A percentile compares a stretch with the other conserved stretches of the same genome.
phyloP scores from a whole-genome alignment of 352 stramenopile genomes.

The Phytophthora niederhauseri region DNA sequence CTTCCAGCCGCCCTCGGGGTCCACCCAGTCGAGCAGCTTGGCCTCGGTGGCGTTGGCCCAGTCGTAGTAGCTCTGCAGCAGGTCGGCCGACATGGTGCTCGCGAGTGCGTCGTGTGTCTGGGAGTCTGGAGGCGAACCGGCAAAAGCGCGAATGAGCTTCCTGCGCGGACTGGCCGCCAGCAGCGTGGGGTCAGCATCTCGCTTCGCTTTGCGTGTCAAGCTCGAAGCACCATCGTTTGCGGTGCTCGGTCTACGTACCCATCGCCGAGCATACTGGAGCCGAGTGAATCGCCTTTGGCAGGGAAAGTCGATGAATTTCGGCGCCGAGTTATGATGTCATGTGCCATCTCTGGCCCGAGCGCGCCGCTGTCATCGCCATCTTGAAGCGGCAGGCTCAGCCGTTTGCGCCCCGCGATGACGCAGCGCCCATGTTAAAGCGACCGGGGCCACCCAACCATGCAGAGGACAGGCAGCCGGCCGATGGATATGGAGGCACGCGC shows the following conservation, averaged over 20 bases:
- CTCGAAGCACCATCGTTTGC: conserved; percentile 24
- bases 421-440: conserved; percentile 20
- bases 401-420: conserved; percentile 31
- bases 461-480: conserved; percentile 18
- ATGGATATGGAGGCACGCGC: not conserved
- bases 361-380: conserved; percentile 21
- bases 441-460: conserved; percentile 21
- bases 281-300: conserved; percentile 27
- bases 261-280: conserved; percentile 10
- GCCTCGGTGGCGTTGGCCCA: conserved; percentile 62
- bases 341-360: conserved; percentile 5
- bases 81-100: conserved; percentile 30
- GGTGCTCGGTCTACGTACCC: conserved; percentile 25
- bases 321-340: conserved; percentile 41
- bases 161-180: not conserved
- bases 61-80: conserved; percentile 53
- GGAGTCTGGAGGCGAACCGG: conserved; percentile 19
- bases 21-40: conserved; percentile 59
- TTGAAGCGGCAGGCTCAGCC: conserved; percentile 5
- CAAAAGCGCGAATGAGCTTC: conserved; percentile 42
- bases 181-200: not conserved
- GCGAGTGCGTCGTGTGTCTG: not conserved
- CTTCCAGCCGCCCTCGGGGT: conserved; percentile 69
- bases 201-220: conserved; percentile 28
- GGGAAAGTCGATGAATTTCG: conserved; percentile 30